A percentile compares a stretch with the other conserved stretches of the same genome.
Evolutionary conservation across 257 asterid species (phyloP).

Genomic region (Nicotiana knightiana): DNA sequence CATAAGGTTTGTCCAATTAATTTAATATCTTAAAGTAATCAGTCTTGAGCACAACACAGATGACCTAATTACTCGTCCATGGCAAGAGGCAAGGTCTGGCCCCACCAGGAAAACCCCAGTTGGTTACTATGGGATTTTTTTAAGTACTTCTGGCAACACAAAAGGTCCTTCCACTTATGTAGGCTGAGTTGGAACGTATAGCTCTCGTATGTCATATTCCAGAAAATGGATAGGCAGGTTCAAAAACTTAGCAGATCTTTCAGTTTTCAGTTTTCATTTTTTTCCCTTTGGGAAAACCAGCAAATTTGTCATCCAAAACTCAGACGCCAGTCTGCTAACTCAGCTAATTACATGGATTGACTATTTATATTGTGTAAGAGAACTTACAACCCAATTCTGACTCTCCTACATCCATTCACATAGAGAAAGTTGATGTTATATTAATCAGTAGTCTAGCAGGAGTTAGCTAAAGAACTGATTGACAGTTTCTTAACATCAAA

Average conservation of each 20-base stretch:
- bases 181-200: not conserved
- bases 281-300: not conserved
- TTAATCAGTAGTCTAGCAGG: not conserved
- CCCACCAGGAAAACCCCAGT: not conserved
- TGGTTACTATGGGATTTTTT: not conserved
- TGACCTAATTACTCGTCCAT: not conserved
- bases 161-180: constrained; percentile 5
- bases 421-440: not conserved
- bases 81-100: not conserved
- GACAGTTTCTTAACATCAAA: not conserved
- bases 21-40: no score
- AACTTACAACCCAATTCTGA: not conserved
- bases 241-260: not conserved
- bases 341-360: not conserved
- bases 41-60: not conserved
- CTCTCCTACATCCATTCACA: not conserved
- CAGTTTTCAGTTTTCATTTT: not conserved
- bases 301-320: not conserved
- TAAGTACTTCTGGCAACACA: not conserved
- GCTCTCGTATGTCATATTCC: not conserved
- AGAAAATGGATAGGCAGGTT: not conserved
- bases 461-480: not conserved
- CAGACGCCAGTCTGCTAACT: not conserved
- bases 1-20: not conserved
- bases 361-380: not conserved